Conservation (phyloP, 208 protist genomes). For the Zelonia costaricensis region DNA sequence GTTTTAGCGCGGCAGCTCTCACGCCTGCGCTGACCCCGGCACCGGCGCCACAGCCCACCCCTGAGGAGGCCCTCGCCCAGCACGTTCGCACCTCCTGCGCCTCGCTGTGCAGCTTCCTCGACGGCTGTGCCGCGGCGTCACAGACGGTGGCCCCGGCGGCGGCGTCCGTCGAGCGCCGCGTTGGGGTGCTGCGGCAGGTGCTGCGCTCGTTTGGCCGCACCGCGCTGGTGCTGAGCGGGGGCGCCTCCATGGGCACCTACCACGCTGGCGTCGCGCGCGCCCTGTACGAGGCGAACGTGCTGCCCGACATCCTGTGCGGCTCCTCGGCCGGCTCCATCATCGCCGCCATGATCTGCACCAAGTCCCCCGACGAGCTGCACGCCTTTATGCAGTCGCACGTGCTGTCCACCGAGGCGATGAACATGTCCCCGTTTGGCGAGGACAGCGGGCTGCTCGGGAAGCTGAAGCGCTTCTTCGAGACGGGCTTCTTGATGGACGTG, state of each 20-base stretch:
- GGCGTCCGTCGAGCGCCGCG: slow-evolving; percentile 25
- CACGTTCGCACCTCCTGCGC: slow-evolving; percentile 6
- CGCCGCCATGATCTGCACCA: slow-evolving; percentile 64
- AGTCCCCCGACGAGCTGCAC: slow-evolving; percentile 45
- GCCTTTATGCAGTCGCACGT: slow-evolving; percentile 39
- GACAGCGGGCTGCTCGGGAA: slow-evolving; percentile 39
- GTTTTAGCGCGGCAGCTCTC: too few species aligned
- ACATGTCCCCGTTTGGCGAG: slow-evolving; percentile 58
- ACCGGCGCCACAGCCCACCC: neutral
- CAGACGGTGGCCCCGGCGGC: neutral
- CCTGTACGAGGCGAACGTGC: slow-evolving; percentile 57
- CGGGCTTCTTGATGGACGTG: slow-evolving; percentile 81
- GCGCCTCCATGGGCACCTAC: slow-evolving; percentile 76
- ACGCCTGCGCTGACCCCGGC: too few species aligned
- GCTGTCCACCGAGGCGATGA: slow-evolving; percentile 43
- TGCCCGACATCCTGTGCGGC: slow-evolving; percentile 77
- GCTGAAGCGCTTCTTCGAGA: slow-evolving; percentile 62
- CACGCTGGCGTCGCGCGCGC: slow-evolving; percentile 70
- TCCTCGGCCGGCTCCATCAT: slow-evolving; percentile 79
- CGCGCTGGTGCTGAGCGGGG: slow-evolving; percentile 80
- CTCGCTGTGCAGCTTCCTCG: slow-evolving; percentile 5
- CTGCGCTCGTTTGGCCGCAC: slow-evolving; percentile 66
- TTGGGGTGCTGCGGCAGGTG: slow-evolving; percentile 50
- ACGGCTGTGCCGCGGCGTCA: neutral
- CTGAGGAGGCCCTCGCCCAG: slow-evolving; percentile 3